Evolutionary conservation across 1,139 yeast genomes (phyloP).

Genomic region (Protomyces macrosporus): DNA sequence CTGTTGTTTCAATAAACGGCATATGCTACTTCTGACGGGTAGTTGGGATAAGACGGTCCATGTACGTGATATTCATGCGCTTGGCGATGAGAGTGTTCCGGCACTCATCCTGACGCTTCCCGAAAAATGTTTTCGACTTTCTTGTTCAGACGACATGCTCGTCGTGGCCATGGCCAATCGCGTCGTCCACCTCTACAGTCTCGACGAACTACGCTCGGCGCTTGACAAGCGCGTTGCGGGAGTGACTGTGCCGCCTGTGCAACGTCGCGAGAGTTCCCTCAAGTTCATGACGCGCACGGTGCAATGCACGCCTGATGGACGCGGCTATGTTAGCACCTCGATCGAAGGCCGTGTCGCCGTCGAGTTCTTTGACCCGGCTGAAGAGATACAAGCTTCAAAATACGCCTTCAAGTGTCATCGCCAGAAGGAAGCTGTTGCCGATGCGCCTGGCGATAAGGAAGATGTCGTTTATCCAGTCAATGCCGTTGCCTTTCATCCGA

Average conservation of each 20-base stretch:
- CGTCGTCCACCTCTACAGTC: constrained; percentile 49
- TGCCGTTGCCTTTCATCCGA: constrained; percentile 53
- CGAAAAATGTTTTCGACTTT: constrained; percentile 63
- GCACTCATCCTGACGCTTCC: constrained; percentile 37
- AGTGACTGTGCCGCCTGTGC: constrained; percentile 49
- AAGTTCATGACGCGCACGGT: constrained; percentile 65
- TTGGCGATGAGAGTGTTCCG: constrained; percentile 13
- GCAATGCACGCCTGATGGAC: constrained; percentile 52
- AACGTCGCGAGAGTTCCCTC: constrained; percentile 62
- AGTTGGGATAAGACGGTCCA: constrained; percentile 53
- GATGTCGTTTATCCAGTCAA: constrained; percentile 77
- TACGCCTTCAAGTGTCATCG: constrained; percentile 88
- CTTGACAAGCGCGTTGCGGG: background rate
- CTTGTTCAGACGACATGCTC: constrained; percentile 46
- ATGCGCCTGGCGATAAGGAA: constrained; percentile 38
- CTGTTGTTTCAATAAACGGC: constrained; percentile 28
- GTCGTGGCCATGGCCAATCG: constrained; percentile 57
- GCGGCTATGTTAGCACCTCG: constrained; percentile 72
- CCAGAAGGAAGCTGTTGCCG: constrained; percentile 39
- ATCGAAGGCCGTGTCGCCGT: constrained; percentile 84
- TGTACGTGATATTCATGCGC: constrained; percentile 35
- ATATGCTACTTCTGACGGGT: constrained; percentile 44
- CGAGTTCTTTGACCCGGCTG: constrained; percentile 58
- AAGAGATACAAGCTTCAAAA: constrained; percentile 47
- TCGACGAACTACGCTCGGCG: constrained; percentile 1